Conservation (phyloP, 2,329 filamentous ascomycete species). For the Teratosphaeria epicoccoides region DNA sequence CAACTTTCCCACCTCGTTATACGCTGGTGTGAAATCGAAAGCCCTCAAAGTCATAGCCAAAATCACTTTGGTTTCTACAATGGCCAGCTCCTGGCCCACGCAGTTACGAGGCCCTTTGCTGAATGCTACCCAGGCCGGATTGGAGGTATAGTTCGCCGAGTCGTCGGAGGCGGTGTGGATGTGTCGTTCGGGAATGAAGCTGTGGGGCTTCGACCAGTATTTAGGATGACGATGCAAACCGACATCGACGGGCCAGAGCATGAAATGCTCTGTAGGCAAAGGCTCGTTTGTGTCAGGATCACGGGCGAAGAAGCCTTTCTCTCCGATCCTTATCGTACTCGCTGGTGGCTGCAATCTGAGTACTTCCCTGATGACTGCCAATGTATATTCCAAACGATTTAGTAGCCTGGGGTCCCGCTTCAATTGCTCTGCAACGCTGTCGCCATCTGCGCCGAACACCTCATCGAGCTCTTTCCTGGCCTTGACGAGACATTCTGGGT, state of each 20-base stretch:
- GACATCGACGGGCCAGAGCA: constrained; percentile 32
- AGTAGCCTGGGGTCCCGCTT: constrained; percentile 35
- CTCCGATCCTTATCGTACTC: constrained; percentile 29
- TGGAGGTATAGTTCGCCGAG: constrained; percentile 25
- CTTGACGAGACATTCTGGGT: constrained; percentile 24
- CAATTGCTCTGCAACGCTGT: constrained; percentile 28
- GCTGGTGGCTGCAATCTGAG: constrained; percentile 43
- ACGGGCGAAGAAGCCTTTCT: constrained; percentile 27
- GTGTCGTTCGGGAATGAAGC: constrained; percentile 10
- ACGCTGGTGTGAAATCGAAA: constrained; percentile 39
- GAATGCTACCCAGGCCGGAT: constrained; percentile 46
- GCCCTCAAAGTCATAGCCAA: constrained; percentile 40
- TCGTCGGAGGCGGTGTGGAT: constrained; percentile 15
- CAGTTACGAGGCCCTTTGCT: constrained; percentile 46
- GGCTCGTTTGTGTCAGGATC: constrained; percentile 34
- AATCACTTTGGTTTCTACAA: constrained; percentile 42
- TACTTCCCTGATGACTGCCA: constrained; percentile 43
- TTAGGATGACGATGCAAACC: constrained; percentile 27
- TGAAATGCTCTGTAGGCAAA: constrained; percentile 35
- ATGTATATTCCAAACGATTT: constrained; percentile 42
- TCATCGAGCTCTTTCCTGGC: constrained; percentile 41
- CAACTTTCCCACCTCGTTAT: constrained; percentile 26
- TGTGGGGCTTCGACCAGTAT: constrained; percentile 33
- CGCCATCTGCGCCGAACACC: constrained; percentile 37
- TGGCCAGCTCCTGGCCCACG: constrained; percentile 47